Evolutionary conservation across 176 grass and related monocot genomes (phyloP).

Genomic region (Miscanthus lutarioriparius): DNA sequence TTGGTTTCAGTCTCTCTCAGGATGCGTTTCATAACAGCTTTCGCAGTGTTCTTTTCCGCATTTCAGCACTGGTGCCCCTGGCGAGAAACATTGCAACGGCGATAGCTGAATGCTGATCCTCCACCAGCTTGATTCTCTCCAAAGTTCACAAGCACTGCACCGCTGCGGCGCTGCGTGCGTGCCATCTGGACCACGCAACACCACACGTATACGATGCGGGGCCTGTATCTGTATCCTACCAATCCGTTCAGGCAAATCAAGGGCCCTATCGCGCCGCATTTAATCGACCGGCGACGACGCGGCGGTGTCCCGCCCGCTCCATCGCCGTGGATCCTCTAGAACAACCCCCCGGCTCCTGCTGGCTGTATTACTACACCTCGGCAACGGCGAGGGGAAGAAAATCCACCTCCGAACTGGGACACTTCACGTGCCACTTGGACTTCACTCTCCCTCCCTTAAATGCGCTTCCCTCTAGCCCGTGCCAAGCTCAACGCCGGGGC

Average conservation of each 20-base stretch:
- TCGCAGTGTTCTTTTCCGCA: neutral
- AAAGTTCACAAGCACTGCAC: neutral
- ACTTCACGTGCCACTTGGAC: constrained; percentile 30
- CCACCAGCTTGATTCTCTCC: neutral
- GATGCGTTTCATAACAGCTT: constrained; percentile 15
- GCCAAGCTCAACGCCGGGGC: constrained; percentile 4
- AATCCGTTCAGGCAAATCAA: constrained; percentile 39
- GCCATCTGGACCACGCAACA: constrained; percentile 30
- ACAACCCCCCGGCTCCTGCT: neutral
- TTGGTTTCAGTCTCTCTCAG: neutral
- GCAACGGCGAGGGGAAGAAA: neutral
- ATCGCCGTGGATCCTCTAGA: constrained; percentile 22
- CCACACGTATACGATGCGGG: neutral
- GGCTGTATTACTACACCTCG: neutral
- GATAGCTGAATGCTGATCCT: neutral
- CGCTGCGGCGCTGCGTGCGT: neutral
- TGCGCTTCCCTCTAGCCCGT: constrained; percentile 5
- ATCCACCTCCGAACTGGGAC: constrained; percentile 33
- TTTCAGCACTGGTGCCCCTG: neutral
- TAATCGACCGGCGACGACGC: constrained; percentile 10
- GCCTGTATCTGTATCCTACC: constrained; percentile 1
- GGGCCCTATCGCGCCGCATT: constrained; percentile 32
- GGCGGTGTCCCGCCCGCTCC: neutral
- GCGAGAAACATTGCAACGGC: neutral
- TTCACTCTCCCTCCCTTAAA: constrained; percentile 15